Conservation (phyloP, 2,329 filamentous ascomycete species). For the Apiospora pterosperma region DNA sequence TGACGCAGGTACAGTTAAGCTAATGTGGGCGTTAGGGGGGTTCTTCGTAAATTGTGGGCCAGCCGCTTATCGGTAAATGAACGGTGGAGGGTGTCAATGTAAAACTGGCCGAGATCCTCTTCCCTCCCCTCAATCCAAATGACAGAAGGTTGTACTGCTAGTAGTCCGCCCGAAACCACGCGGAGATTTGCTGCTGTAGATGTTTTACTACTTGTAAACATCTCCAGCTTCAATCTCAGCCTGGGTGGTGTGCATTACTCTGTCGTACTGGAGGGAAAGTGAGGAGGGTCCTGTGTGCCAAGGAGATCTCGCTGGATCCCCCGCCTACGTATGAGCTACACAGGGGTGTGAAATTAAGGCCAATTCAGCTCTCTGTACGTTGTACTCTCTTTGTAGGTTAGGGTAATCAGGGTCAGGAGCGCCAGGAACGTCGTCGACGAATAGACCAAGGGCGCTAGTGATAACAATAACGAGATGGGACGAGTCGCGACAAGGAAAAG, state of each 20-base stretch:
- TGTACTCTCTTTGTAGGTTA: too few relatives aligned
- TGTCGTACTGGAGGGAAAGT: not conserved
- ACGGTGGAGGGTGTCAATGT: not conserved
- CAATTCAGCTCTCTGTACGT: too few relatives aligned
- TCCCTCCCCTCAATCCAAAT: not conserved
- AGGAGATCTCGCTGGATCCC: not conserved
- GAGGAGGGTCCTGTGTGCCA: not conserved
- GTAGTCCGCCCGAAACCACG: not conserved
- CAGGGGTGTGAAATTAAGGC: constrained; percentile 2
- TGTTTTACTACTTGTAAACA: constrained; percentile 1
- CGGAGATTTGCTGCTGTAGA: not conserved
- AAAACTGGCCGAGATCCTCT: not conserved
- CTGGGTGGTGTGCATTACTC: not conserved
- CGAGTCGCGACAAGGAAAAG: not conserved
- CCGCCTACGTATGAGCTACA: not conserved
- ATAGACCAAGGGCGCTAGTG: not conserved
- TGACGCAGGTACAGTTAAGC: constrained; percentile 1
- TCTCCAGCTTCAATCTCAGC: not conserved
- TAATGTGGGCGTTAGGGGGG: not conserved
- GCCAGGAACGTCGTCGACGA: not conserved
- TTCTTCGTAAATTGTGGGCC: not conserved
- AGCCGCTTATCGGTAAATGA: not conserved
- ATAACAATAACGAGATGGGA: not conserved
- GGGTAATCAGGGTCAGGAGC: not conserved
- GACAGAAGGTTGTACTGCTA: not conserved